phyloP scores from a whole-genome alignment of 441 rosid species.

The Pelargonium myrrhifolium region DNA sequence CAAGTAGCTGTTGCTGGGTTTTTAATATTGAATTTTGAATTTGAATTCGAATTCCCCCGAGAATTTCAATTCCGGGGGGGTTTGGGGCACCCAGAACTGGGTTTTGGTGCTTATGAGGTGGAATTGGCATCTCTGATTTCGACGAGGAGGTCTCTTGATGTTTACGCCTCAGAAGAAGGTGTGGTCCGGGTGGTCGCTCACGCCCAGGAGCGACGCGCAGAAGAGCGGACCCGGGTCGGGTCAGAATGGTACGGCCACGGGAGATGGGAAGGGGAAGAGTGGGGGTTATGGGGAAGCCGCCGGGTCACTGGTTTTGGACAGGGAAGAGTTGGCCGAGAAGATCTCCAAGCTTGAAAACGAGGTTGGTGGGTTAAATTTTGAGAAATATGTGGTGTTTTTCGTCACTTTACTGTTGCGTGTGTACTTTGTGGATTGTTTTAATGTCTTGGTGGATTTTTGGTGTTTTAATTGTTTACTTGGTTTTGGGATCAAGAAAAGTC shows the following conservation, averaged over 20 bases:
- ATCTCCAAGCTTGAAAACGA: slow-evolving; percentile 62
- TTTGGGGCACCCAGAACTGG: slow-evolving; percentile 8
- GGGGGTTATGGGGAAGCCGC: no score
- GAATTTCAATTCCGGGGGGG: slow-evolving; percentile 6
- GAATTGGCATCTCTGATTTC: slow-evolving; percentile 29
- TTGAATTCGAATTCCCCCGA: slow-evolving; percentile 6
- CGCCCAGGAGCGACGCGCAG: slow-evolving; percentile 28
- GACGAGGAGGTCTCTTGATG: slow-evolving; percentile 34
- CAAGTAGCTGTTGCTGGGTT: not conserved
- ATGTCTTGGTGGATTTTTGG: slow-evolving; percentile 8
- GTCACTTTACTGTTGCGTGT: not conserved
- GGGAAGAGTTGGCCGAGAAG: slow-evolving; percentile 37
- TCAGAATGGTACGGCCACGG: slow-evolving; percentile 24
- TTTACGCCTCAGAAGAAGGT: slow-evolving; percentile 66
- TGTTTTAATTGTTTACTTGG: slow-evolving; percentile 1
- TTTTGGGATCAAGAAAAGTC: not conserved
- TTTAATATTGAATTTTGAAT: slow-evolving; percentile 1
- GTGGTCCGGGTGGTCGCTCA: slow-evolving; percentile 59
- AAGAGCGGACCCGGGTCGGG: slow-evolving; percentile 40
- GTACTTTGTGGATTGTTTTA: not conserved
- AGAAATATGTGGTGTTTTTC: not conserved
- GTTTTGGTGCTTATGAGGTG: slow-evolving; percentile 25
- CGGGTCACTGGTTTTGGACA: slow-evolving; percentile 15
- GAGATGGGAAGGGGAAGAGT: slow-evolving; percentile 16
- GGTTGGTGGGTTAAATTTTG: slow-evolving; percentile 32